Conservation (phyloP, 208 protist genomes). For the Porcisia deanei region DNA sequence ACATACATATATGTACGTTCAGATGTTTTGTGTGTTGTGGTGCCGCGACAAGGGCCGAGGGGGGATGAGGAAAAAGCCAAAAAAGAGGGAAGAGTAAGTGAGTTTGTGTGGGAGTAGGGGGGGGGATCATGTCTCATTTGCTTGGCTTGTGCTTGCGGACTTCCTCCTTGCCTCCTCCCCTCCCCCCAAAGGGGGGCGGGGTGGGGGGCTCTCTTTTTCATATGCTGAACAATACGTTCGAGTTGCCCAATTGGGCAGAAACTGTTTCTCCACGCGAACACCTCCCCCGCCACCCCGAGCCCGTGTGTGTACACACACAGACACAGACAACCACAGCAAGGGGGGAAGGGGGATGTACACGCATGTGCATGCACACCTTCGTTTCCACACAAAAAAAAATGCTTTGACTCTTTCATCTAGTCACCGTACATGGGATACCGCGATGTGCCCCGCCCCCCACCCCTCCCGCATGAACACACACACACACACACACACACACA, state of each 20-base stretch:
- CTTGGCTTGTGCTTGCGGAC: too few species aligned
- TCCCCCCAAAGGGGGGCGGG: too few species aligned
- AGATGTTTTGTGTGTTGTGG: neutral
- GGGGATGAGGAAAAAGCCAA: neutral
- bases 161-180: too few species aligned
- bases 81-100: neutral
- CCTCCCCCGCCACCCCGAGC: too few species aligned
- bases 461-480: neutral
- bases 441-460: neutral
- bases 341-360: neutral
- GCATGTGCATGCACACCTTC: neutral
- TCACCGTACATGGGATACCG: neutral
- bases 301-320: too few species aligned
- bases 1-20: neutral
- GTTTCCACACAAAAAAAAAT: neutral
- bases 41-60: too few species aligned
- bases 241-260: too few species aligned
- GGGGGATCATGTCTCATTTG: neutral
- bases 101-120: neutral
- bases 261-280: too few species aligned
- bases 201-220: too few species aligned
- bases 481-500: conserved; percentile 6
- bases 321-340: neutral
- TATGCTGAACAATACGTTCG: too few species aligned
- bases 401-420: neutral